phyloP scores from a whole-genome alignment of 2,329 filamentous ascomycete genomes.

The Penicillium sp. region DNA sequence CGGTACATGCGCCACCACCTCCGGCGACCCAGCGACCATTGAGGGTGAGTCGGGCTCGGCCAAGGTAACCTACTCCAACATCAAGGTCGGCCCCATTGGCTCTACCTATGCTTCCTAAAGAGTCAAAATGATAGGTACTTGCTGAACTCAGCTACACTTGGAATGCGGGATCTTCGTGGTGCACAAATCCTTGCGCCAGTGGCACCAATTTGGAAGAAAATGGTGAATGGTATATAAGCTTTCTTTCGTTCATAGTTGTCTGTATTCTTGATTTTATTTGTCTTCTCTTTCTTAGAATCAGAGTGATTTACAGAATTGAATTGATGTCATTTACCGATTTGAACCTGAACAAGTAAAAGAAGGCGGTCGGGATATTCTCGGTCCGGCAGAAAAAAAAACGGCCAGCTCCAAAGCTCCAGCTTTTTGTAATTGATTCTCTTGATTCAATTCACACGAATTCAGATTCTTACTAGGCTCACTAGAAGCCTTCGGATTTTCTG shows the following conservation, averaged over 20 bases:
- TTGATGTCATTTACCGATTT: constrained; percentile 12
- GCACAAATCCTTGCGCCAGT: neutral
- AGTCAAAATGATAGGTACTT: neutral
- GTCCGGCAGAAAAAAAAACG: constrained; percentile 23
- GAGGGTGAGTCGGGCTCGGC: constrained; percentile 50
- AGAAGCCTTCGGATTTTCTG: neutral
- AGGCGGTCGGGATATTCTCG: constrained; percentile 20
- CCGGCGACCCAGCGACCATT: constrained; percentile 54
- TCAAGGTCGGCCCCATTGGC: constrained; percentile 58
- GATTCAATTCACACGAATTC: neutral
- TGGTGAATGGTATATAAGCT: neutral
- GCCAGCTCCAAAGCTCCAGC: constrained; percentile 15
- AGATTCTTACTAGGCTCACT: neutral
- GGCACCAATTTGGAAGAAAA: neutral
- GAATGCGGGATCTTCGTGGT: neutral
- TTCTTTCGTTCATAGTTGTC: neutral
- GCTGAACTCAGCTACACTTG: neutral
- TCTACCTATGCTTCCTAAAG: constrained; percentile 48
- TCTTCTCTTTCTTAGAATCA: neutral
- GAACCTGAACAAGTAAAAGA: neutral
- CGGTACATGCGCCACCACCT: constrained; percentile 55
- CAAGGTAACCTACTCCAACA: constrained; percentile 59
- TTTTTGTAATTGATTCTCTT: neutral
- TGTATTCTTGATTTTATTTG: constrained; percentile 3
- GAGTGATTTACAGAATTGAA: neutral